Base-by-base conservation (phyloP, 1,139 yeast genomes). In the Suhomyces kunorum region DNA sequence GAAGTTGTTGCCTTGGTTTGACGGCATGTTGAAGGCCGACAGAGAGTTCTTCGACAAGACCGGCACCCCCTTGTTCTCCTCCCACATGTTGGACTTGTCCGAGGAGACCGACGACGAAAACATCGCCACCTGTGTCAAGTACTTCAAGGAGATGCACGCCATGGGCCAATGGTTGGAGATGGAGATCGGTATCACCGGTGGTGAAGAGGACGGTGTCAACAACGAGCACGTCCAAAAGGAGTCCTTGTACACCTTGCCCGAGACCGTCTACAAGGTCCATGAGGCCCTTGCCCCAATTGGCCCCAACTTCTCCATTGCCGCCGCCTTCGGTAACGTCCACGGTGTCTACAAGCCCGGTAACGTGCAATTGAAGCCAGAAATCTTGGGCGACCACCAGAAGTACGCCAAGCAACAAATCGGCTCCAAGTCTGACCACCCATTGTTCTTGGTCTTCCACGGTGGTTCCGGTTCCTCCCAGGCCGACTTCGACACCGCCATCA, bases 131-230 rank as follows among this genome's bases (percentile, higher is more conserved):
- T 90, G 98, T 80, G 95, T 74, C 71, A 85, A 88, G 77, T 94
- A 94, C 82, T 92, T 94, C 76, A 78, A 78, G 69, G 88, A 95
- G 74, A 89, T 88, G 82, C 76, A 95, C 68, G 89, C 87, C 75
- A 80, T 90, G 82, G 78, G 81, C 77, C 98, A 92, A 78, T 92
- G 94, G 92, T 83, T 92, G 68, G 99, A 92, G 81, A 94, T 92
- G 98, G 99, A 92, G 80, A 92, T 92, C 67, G 99, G 98, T 82
- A 92, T 92, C 81, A 94, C 98, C 66, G 98, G 98, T 76, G 98
- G 98, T 84, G 98, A 92, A 78, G 98, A 92, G 77, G 99, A 92
- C 67, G 99, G 99, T 83, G 98, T 94, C 62, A 94, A 92, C 84
- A 94, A 92, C 81, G 94, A 90, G 73, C 79, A 82, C 69, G 97